These are phyloP conservation scores for Nosema bombycis DNA, from an alignment of 371 early-diverging fungal species.

Conservation along the genomic window DNA sequence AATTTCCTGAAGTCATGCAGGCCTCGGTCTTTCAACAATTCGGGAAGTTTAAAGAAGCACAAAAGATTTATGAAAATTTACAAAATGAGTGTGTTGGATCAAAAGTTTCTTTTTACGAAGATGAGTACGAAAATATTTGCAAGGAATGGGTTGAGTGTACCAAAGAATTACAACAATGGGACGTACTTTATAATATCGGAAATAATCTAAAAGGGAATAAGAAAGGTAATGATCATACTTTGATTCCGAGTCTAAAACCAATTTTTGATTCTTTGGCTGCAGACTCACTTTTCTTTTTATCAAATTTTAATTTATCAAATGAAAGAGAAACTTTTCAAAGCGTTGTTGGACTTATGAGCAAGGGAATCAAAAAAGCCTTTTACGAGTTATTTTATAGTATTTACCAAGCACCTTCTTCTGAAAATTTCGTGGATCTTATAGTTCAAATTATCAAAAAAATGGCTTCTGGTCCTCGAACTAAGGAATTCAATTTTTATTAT, in stretches of 20 bases:
- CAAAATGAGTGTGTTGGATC: constrained; percentile 72
- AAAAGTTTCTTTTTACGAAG: constrained; percentile 77
- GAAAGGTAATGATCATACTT: constrained; percentile 65
- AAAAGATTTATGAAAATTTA: constrained; percentile 80
- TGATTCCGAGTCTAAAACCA: too few relatives aligned
- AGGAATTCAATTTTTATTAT: constrained; percentile 18
- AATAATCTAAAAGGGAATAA: constrained; percentile 70
- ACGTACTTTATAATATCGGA: constrained; percentile 80
- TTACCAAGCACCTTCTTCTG: constrained; percentile 12
- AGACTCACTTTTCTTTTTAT: constrained; percentile 45
- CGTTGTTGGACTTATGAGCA: constrained; percentile 7
- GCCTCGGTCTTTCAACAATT: constrained; percentile 85
- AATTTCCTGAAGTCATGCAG: constrained; percentile 84
- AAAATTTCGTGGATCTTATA: constrained; percentile 38
- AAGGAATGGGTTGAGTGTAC: constrained; percentile 85
- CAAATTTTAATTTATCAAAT: constrained; percentile 26
- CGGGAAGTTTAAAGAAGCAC: constrained; percentile 84
- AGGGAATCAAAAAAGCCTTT: constrained; percentile 41
- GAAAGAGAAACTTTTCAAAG: constrained; percentile 43
- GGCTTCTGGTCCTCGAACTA: constrained; percentile 25
- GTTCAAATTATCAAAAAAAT: constrained; percentile 43
- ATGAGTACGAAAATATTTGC: constrained; percentile 91
- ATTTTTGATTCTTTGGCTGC: constrained; percentile 31
- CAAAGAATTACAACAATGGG: constrained; percentile 91
- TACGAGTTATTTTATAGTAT: neutral